Base-by-base conservation (phyloP, 192 early-diverging fungal genomes). In the Linnemannia schmuckeri region DNA sequence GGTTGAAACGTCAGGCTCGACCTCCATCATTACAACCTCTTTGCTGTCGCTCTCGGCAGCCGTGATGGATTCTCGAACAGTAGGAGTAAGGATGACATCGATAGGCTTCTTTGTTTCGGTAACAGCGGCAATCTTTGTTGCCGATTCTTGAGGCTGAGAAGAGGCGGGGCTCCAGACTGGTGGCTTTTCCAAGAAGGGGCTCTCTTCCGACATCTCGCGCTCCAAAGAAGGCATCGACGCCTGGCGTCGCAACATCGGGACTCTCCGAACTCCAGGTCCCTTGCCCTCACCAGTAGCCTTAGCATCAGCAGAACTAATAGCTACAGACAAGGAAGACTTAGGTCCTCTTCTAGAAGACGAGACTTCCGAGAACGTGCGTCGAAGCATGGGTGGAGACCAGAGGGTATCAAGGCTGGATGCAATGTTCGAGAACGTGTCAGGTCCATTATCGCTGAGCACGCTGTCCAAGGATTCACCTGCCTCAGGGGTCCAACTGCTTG, bases 351-450 rank as follows among this genome's bases (percentile, higher is more conserved):
- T 70, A 6, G 52, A 42, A 20, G 79, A 46, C 0, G 79, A 75
- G n/a, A 69, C 30, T 13, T 72, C 57, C 13, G 72, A 75, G 24
- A 75, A 41, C 12, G 79, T 75, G 2, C 13, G 49, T 0, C 61
- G 30, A 6, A 69, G 41, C 18, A 42, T 30, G 7, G 79, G 72
- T 20, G 79, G 79, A 4, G 79, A 75, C 73, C 72, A 81, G 12
- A 81, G 55, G 10, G 41, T 71, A 63, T 74, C 55, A 30, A 61
- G 54, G 44, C 55, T 80, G 6, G 78, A 74, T 24, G 72, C 71
- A 73, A 61, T 74, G 18, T 72, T 63, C 30, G 37, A 44, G 33
- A 61, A 74, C 30, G 71, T 15, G 52, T 27, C 13, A 15, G 52
- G 7, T 68, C 75, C 10, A 55, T 22, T 46, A 47, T 74, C 47